Evolutionary conservation across 2,329 filamentous ascomycete species (phyloP).

Genomic region (Fusarium sp.): DNA sequence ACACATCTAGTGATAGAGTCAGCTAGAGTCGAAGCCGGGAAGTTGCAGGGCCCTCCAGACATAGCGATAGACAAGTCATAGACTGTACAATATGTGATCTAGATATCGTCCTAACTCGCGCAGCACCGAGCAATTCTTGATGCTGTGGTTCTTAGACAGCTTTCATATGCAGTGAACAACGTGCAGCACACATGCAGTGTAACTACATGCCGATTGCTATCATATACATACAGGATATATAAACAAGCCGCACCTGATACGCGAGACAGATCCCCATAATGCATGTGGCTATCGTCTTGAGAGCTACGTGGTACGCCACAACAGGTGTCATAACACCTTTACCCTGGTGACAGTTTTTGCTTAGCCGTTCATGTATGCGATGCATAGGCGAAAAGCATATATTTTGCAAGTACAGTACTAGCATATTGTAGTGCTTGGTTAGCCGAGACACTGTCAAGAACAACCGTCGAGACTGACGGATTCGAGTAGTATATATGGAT

Average conservation of each 20-base stretch:
- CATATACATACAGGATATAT: constrained; percentile 3
- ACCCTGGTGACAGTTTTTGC: background rate
- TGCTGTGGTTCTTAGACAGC: background rate
- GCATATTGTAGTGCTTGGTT: background rate
- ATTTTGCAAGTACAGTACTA: background rate
- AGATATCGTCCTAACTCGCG: background rate
- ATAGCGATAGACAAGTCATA: background rate
- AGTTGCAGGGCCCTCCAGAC: background rate
- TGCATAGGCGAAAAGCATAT: background rate
- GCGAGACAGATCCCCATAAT: constrained; percentile 17
- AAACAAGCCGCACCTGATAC: constrained; percentile 6
- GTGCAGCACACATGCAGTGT: constrained; percentile 21
- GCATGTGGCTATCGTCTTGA: constrained; percentile 3
- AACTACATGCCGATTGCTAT: constrained; percentile 13
- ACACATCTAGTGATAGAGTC: background rate
- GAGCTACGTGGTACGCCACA: constrained; percentile 1
- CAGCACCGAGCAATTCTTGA: background rate
- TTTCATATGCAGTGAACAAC: constrained; percentile 1
- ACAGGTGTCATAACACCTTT: background rate
- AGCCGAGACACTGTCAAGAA: background rate
- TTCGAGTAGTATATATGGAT: background rate
- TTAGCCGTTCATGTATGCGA: background rate
- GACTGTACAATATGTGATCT: background rate
- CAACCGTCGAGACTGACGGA: background rate
- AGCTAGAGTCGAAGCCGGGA: background rate